These are phyloP conservation scores for Rostrohypoxylon terebratum DNA, from an alignment of 495 filamentous ascomycete genomes.

Conservation along the genomic window DNA sequence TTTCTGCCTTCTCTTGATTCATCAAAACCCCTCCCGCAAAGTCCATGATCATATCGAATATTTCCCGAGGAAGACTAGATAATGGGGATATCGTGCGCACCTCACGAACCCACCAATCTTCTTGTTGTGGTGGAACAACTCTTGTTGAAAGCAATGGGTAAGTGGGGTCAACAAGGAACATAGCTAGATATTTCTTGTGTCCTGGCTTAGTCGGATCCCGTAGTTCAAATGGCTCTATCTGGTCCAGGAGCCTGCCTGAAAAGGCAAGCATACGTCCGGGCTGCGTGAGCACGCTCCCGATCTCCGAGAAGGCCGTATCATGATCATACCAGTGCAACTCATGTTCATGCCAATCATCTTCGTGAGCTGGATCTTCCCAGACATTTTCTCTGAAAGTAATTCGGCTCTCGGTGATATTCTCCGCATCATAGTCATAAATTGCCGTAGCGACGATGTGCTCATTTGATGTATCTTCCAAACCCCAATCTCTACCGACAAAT, in stretches of 20 bases:
- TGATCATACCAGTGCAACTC: not conserved
- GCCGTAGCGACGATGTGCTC: constrained; percentile 69
- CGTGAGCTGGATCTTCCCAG: not conserved
- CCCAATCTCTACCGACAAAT: constrained; percentile 51
- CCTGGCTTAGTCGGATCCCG: constrained; percentile 61
- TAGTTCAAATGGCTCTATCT: constrained; percentile 62
- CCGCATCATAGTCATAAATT: constrained; percentile 70
- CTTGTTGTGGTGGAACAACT: constrained; percentile 66
- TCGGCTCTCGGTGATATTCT: constrained; percentile 68
- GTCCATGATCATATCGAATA: constrained; percentile 43
- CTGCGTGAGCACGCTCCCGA: constrained; percentile 52
- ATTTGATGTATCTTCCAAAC: constrained; percentile 67
- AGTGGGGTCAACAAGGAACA: constrained; percentile 69
- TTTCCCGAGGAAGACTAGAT: constrained; percentile 36
- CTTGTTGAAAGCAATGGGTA: constrained; percentile 64
- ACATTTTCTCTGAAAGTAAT: constrained; percentile 64
- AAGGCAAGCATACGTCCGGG: constrained; percentile 55
- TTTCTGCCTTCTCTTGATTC: constrained; percentile 41
- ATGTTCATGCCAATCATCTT: not conserved
- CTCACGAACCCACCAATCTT: constrained; percentile 58
- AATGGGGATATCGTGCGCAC: constrained; percentile 31
- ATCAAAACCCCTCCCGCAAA: constrained; percentile 40
- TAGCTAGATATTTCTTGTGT: constrained; percentile 67
- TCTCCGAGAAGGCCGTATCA: constrained; percentile 36
- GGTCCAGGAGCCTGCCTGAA: constrained; percentile 63